Base-by-base conservation (phyloP, 75 land plant species). In the Pinus taeda region DNA sequence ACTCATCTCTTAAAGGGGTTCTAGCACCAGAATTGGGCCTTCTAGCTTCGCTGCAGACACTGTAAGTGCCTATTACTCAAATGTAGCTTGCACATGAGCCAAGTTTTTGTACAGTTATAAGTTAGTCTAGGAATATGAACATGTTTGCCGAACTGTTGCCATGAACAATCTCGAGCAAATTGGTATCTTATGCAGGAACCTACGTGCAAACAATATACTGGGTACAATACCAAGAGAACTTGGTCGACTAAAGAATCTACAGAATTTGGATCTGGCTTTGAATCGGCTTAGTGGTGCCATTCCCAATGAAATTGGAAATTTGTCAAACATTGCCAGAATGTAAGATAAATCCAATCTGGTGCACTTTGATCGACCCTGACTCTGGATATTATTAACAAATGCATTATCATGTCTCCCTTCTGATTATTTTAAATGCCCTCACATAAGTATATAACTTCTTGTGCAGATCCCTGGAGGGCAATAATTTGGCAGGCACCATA, bases 391-490 rank as follows among this genome's bases (percentile, higher is more conserved):
- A 21, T 45, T 73, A 45, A 49, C 58, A 73, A 42, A 49, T 42
- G 14, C 64, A 8, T 49, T 29, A 21, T 17, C 22, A 39, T 60
- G 9, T 33, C 57, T 39, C 7, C 30, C 45, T 9, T 30, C 4
- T 30, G 15, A 17, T 69, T 69, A n/a, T 69, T 69, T 6, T 39
- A 69, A 65, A 69, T 42, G 22, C 24, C 11, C 12, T 42, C 14
- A n/a, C 36, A 69, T 69, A 69, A 42, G 14, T 42, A 8, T 69
- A 3, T 42, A 42, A 6, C 9, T 20, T 66, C 80, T 11, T 59
- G 45, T 81, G 65, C 82, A 93, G 96, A 73, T 79, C 85, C 74
- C 79, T 93, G 71, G 86, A 89, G 45, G 88, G 80, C 8, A 93
- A 93, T 90, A 82, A 79, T 33, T 76, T 93, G 63, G 83, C 78